phyloP scores from a whole-genome alignment of 208 protist genomes.

The Acanthamoeba divionensis region DNA sequence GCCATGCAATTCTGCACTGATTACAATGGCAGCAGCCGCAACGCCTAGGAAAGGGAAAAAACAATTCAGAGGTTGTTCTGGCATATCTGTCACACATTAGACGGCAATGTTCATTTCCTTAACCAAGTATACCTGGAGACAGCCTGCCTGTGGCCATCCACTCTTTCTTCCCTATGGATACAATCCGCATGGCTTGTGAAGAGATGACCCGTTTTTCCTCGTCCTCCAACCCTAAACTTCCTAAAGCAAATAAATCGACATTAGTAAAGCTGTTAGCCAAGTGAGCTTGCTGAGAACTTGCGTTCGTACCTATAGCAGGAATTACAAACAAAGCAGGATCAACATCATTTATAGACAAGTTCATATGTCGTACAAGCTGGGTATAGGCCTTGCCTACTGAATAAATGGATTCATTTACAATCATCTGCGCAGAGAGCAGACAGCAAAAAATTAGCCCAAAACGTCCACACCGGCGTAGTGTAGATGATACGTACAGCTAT shows the following conservation, averaged over 20 bases:
- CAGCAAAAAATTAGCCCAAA: background rate
- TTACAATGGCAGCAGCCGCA: background rate
- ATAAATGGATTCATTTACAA: background rate
- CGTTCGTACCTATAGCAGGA: background rate
- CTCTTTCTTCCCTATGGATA: background rate
- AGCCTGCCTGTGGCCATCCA: background rate
- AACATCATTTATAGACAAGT: background rate
- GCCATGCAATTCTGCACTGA: background rate
- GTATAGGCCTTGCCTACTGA: background rate
- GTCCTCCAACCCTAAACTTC: no score
- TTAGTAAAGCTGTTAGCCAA: no score
- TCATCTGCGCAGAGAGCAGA: background rate
- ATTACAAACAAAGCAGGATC: background rate
- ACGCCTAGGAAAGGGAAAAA: background rate
- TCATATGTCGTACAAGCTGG: background rate
- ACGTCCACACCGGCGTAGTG: background rate
- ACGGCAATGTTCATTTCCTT: no score
- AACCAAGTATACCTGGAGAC: no score
- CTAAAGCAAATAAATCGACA: no score
- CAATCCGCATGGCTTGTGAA: no score
- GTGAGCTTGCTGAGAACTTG: background rate
- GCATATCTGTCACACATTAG: no score
- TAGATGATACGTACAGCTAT: background rate
- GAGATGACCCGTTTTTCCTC: no score
- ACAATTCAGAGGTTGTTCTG: no score